Base-by-base conservation (phyloP, 2,329 filamentous ascomycete species). In the Fulvia fulva region DNA sequence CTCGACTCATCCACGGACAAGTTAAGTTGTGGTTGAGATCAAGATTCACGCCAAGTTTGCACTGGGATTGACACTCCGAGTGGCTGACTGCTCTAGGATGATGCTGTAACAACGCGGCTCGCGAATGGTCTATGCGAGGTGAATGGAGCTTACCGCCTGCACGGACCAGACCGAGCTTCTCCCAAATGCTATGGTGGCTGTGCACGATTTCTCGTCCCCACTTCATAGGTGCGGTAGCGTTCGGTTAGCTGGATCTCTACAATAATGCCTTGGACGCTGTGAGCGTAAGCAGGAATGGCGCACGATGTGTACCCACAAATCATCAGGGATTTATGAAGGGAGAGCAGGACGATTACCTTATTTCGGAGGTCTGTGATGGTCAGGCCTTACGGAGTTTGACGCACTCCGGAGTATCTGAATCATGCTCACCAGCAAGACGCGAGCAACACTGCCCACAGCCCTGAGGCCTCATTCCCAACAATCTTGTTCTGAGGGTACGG, bases 31-130 rank as follows among this genome's bases (percentile, higher is more conserved):
- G 34, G 34, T 41, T 41, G 34, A 51, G 25, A 51, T 28, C 55
- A 34, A 59, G 47, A 47, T 55, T 55, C 43, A 34, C 52, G 46
- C 52, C 54, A 55, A 58, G n/a, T 53, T 30, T 44, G 41, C 25
- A 25, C 41, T n/a, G 41, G 51, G 37, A 41, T 46, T 12, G 26
- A 50, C 46, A 50, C 26, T 23, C 16, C 46, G 21, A 25, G 25
- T 50, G 46, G 46, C 46, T 30, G 51, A 21, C 21, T 22, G 43
- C 32, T 12, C 32, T n/a, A 51, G 49, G 49, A 22, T 51, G 26
- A 25, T 21, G 49, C 22, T 51, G 49, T 41, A 41, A 41, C 34
- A 16, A 41, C 34, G 16, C 49, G 30, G 26, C 19, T 53, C 32
- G 19, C 22, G 3, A 32, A 23, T 12, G 16, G n/a, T 16, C 25